Evolutionary conservation across 2,329 filamentous ascomycete genomes (phyloP).

Genomic region (Fusarium duplospermum): DNA sequence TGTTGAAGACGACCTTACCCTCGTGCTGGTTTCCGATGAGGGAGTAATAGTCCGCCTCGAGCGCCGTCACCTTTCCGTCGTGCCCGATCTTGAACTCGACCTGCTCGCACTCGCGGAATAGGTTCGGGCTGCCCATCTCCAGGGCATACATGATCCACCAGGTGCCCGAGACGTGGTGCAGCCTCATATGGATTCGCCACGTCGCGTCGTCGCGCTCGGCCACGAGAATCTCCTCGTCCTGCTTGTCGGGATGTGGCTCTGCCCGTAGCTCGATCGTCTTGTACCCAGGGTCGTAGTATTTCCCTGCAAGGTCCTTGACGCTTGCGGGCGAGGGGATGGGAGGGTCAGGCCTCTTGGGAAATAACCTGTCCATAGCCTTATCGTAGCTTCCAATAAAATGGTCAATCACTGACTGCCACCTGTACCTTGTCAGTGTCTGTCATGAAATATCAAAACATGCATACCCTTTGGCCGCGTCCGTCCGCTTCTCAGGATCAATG

Average conservation of each 20-base stretch:
- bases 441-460: neutral
- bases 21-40: constrained; percentile 14
- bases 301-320: constrained; percentile 51
- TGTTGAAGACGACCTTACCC: constrained; percentile 25
- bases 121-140: neutral
- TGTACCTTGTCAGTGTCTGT: constrained; percentile 7
- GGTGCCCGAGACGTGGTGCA: constrained; percentile 45
- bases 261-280: constrained; percentile 37
- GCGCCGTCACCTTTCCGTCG: constrained; percentile 22
- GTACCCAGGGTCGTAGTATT: constrained; percentile 59
- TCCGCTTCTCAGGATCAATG: constrained; percentile 34
- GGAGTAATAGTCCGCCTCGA: constrained; percentile 24
- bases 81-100: constrained; percentile 29
- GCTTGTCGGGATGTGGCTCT: constrained; percentile 19
- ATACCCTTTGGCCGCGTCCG: constrained; percentile 33
- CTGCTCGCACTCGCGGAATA: constrained; percentile 14
- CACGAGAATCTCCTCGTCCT: constrained; percentile 35
- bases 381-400: constrained; percentile 35
- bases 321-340: constrained; percentile 51
- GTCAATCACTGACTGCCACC: constrained; percentile 11
- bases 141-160: constrained; percentile 41
- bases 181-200: constrained; percentile 34
- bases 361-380: constrained; percentile 50
- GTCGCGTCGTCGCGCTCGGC: constrained; percentile 39
- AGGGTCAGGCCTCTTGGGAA: constrained; percentile 51